phyloP scores from a whole-genome alignment of 106 monocot genomes.

The Dendrobium officinale region DNA sequence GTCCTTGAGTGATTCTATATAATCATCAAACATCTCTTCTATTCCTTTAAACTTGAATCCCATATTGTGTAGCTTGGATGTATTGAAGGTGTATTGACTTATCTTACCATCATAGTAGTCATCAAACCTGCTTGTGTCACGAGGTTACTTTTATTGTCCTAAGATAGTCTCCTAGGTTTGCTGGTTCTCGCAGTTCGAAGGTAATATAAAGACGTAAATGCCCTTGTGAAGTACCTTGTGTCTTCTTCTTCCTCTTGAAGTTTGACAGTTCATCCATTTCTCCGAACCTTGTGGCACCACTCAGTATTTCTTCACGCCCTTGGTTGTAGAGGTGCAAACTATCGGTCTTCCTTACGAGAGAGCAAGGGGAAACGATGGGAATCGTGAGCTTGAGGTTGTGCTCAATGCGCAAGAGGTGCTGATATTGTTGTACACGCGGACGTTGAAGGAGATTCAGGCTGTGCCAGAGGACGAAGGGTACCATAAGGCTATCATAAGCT shows the following conservation, averaged over 20 bases:
- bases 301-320: too few relatives aligned
- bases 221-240: too few relatives aligned
- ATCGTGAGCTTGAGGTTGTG: conserved; percentile 82
- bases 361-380: conserved; percentile 54
- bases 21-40: conserved; percentile 83
- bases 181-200: too few relatives aligned
- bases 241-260: too few relatives aligned
- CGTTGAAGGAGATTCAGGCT: conserved; percentile 76
- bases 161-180: too few relatives aligned
- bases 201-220: too few relatives aligned
- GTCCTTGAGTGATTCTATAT: conserved; percentile 51
- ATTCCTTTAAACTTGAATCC: conserved; percentile 61
- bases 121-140: conserved; percentile 14
- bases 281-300: too few relatives aligned
- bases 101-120: conserved; percentile 22
- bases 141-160: too few relatives aligned
- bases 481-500: conserved; percentile 85
- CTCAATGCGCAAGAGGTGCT: conserved; percentile 87
- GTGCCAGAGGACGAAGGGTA: conserved; percentile 81
- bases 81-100: conserved; percentile 32
- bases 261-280: too few relatives aligned
- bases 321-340: background rate
- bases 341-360: background rate
- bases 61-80: conserved; percentile 43
- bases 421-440: conserved; percentile 59